A percentile compares a stretch with the other conserved stretches of the same genome.
These are phyloP conservation scores for Cylindrotheca fusiformis DNA, from an alignment of 108 stramenopile species.

Conservation along the genomic window DNA sequence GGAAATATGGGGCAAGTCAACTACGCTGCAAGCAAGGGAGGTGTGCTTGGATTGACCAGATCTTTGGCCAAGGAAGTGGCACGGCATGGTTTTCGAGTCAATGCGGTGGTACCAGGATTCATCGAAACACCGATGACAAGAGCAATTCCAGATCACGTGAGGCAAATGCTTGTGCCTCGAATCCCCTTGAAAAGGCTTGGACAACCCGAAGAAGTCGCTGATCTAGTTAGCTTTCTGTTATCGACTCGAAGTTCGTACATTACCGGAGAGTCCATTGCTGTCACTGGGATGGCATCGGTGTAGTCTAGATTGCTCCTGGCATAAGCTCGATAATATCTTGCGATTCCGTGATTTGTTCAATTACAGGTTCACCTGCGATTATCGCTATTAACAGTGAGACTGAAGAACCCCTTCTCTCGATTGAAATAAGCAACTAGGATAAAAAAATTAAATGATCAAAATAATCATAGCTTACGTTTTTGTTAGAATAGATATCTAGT, in stretches of 20 bases:
- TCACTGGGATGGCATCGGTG: slow-evolving; percentile 67
- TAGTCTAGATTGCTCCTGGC: too few relatives aligned
- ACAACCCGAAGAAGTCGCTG: slow-evolving; percentile 58
- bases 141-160: slow-evolving; percentile 58
- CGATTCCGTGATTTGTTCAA: too few relatives aligned
- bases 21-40: slow-evolving; percentile 85
- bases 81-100: slow-evolving; percentile 45
- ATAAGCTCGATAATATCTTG: too few relatives aligned
- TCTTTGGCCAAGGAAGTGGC: slow-evolving; percentile 80
- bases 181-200: slow-evolving; percentile 66
- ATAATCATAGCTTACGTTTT: too few relatives aligned
- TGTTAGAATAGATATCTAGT: too few relatives aligned
- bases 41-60: slow-evolving; percentile 65
- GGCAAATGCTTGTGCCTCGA: slow-evolving; percentile 11
- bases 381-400: too few relatives aligned
- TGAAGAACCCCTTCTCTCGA: too few relatives aligned
- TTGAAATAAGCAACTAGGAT: too few relatives aligned
- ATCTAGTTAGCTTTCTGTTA: slow-evolving; percentile 55
- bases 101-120: slow-evolving; percentile 75
- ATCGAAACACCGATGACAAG: slow-evolving; percentile 76
- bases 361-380: too few relatives aligned
- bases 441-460: too few relatives aligned
- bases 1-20: slow-evolving; percentile 83
- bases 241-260: slow-evolving; percentile 63
- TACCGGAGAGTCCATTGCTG: slow-evolving; percentile 65